Conservation (phyloP, 306 rosid genomes). For the Abrus pulchellus region DNA sequence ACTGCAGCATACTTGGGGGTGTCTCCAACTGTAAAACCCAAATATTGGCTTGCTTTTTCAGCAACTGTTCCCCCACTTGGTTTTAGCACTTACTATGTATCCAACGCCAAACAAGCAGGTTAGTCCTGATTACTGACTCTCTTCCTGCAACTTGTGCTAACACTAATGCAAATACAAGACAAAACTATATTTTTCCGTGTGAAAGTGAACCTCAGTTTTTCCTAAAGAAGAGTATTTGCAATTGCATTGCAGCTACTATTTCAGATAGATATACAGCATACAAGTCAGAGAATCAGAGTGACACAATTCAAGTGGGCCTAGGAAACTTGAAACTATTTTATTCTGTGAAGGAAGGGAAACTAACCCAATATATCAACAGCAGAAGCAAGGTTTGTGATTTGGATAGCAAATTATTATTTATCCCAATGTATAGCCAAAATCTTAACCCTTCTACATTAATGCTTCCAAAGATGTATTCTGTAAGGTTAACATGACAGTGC, state of each 20-base stretch:
- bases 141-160: slow-evolving; percentile 15
- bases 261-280: slow-evolving; percentile 52
- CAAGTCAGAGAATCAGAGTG: slow-evolving; percentile 51
- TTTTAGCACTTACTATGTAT: slow-evolving; percentile 79
- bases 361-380: slow-evolving; percentile 63
- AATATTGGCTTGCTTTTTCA: slow-evolving; percentile 84
- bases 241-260: slow-evolving; percentile 58
- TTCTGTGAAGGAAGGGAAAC: slow-evolving; percentile 68
- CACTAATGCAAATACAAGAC: slow-evolving; percentile 14
- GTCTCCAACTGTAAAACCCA: slow-evolving; percentile 62
- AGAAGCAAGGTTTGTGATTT: slow-evolving; percentile 63
- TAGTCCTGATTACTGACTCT: slow-evolving; percentile 37
- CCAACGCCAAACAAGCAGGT: slow-evolving; percentile 57
- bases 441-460: slow-evolving; percentile 23
- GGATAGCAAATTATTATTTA: slow-evolving; percentile 10
- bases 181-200: neutral
- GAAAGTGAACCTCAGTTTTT: neutral
- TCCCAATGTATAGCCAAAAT: slow-evolving; percentile 17
- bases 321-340: slow-evolving; percentile 75
- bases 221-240: slow-evolving; percentile 20
- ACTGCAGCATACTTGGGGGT: slow-evolving; percentile 70
- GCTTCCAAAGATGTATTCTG: slow-evolving; percentile 17
- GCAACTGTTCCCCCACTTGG: slow-evolving; percentile 90
- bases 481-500: slow-evolving; percentile 12
- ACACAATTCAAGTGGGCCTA: slow-evolving; percentile 67